These are phyloP conservation scores for Ambrosia artemisiifolia DNA, from an alignment of 129 eudicot species.

Conservation along the genomic window DNA sequence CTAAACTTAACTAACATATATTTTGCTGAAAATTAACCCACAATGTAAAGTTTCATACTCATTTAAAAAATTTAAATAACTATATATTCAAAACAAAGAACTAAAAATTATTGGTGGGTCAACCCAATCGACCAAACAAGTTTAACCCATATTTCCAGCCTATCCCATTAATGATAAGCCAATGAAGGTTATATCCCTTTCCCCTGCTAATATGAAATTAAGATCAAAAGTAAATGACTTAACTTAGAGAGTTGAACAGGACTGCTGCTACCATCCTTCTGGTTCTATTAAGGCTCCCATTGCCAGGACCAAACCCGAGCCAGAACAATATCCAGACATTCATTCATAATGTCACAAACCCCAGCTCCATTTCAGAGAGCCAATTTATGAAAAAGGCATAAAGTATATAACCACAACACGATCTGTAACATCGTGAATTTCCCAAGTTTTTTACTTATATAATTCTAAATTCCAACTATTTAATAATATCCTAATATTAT, in stretches of 20 bases:
- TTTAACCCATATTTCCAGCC: neutral
- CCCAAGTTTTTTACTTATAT: no score
- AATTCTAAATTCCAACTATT: no score
- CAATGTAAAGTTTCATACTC: neutral
- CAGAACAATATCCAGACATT: conserved; percentile 64
- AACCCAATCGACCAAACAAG: neutral
- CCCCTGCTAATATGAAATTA: neutral
- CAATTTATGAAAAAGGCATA: conserved; percentile 68
- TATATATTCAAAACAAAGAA: neutral
- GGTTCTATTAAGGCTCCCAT: conserved; percentile 83
- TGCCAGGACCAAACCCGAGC: conserved; percentile 60
- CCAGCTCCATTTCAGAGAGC: conserved; percentile 99
- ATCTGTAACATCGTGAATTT: no score
- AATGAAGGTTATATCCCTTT: no score
- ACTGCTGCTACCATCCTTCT: conserved; percentile 61
- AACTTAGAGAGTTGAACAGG: conserved; percentile 99
- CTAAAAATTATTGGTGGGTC: neutral
- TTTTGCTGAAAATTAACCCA: neutral
- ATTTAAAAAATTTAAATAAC: neutral
- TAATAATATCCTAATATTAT: no score
- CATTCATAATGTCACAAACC: conserved; percentile 69
- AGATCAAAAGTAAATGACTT: neutral
- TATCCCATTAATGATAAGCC: no score
- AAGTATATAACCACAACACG: conserved; percentile 74
- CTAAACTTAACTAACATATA: neutral